Conservation (phyloP, 257 asterid species). For the Nicotiana tabacum region DNA sequence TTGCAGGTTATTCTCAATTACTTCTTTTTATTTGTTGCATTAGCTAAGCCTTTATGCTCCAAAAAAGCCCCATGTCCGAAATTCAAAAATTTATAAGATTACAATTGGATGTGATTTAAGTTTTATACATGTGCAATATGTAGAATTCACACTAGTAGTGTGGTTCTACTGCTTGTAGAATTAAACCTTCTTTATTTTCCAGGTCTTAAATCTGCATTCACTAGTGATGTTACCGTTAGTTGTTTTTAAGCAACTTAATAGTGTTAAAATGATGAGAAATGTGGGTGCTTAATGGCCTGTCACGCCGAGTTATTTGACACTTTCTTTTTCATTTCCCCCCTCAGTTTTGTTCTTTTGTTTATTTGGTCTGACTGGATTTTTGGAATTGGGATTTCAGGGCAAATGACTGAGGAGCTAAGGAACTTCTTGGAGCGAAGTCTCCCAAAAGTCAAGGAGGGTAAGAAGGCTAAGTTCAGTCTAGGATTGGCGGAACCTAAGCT, state of each 20-base stretch:
- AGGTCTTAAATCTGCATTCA: not conserved
- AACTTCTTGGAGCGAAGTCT: constrained; percentile 68
- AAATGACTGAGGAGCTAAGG: constrained; percentile 84
- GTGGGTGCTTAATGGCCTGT: not conserved
- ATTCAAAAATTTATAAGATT: not conserved
- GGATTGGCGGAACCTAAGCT: constrained; percentile 90
- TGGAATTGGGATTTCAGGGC: constrained; percentile 40
- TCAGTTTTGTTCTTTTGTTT: not conserved
- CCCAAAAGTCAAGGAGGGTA: constrained; percentile 82
- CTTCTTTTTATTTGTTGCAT: not conserved
- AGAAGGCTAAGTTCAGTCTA: constrained; percentile 72
- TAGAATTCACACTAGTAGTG: not conserved
- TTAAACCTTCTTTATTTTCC: not conserved
- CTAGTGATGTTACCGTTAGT: not conserved
- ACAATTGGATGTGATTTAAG: not conserved
- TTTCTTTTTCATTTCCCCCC: not conserved
- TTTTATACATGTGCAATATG: not conserved
- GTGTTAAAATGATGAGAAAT: not conserved
- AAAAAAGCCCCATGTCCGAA: no score
- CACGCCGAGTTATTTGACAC: not conserved
- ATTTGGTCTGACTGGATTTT: not conserved
- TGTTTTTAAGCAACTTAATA: not conserved
- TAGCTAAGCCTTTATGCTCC: not conserved
- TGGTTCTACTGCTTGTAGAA: not conserved
- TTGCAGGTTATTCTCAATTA: not conserved